Evolutionary conservation across 306 rosid species (phyloP).

Genomic region (Prunus fruticosa): DNA sequence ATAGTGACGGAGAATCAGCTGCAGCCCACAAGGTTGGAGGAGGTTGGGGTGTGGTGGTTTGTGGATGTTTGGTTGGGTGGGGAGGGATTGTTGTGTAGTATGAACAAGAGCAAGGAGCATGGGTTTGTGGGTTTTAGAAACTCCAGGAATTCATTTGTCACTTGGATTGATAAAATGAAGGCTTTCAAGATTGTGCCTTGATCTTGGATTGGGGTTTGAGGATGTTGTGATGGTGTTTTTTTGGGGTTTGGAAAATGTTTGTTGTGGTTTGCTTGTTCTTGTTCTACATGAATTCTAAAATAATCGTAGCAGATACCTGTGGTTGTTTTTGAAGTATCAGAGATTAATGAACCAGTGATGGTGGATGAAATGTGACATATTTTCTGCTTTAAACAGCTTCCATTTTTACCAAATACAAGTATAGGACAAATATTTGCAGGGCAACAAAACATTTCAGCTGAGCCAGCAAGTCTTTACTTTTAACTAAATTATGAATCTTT

Average conservation of each 20-base stretch:
- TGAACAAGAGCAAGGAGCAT: constrained; percentile 49
- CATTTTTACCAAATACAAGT: too few species aligned
- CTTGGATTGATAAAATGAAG: constrained; percentile 44
- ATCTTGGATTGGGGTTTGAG: background rate
- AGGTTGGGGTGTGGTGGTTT: constrained; percentile 51
- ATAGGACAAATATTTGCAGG: too few species aligned
- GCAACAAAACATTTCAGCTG: too few species aligned
- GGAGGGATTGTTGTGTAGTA: background rate
- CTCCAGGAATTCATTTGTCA: constrained; percentile 33
- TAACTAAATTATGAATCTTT: too few species aligned
- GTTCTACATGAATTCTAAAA: background rate
- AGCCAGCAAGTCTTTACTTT: too few species aligned
- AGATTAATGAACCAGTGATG: background rate
- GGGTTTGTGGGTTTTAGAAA: constrained; percentile 52
- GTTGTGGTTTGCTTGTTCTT: background rate
- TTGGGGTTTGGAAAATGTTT: background rate
- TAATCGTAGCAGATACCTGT: background rate
- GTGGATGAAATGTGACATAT: background rate
- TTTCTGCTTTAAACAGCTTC: too few species aligned
- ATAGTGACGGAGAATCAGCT: constrained; percentile 42
- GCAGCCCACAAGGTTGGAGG: constrained; percentile 27
- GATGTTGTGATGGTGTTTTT: background rate
- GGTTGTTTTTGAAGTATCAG: too few species aligned
- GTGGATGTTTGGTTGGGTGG: constrained; percentile 7
- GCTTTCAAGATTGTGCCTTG: constrained; percentile 46